phyloP scores from a whole-genome alignment of 352 stramenopile species.

The Pythium brassicae region DNA sequence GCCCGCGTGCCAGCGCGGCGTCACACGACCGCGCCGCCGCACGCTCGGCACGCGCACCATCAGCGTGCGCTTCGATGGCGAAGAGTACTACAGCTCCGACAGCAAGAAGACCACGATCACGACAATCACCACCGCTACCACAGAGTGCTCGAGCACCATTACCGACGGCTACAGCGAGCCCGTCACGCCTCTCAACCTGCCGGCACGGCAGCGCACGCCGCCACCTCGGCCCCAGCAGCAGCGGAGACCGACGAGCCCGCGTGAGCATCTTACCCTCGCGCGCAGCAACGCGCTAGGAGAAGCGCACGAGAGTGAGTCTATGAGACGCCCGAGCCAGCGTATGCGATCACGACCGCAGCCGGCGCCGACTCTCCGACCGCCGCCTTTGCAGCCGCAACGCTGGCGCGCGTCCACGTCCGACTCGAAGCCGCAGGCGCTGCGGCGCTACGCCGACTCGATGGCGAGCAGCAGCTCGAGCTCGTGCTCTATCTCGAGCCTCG shows the following conservation, averaged over 20 bases:
- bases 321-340: too few relatives aligned
- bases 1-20: constrained; percentile 34
- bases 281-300: neutral
- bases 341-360: too few relatives aligned
- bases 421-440: constrained; percentile 2
- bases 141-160: neutral
- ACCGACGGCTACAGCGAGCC: neutral
- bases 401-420: constrained; percentile 8
- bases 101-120: constrained; percentile 5
- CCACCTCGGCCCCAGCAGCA: neutral
- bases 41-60: constrained; percentile 13
- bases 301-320: too few relatives aligned
- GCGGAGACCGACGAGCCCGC: neutral
- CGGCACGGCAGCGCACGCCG: neutral
- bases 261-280: neutral
- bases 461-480: constrained; percentile 3
- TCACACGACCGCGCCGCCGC: constrained; percentile 11
- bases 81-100: constrained; percentile 1
- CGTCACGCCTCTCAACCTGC: neutral
- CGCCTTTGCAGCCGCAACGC: neutral
- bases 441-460: constrained; percentile 1
- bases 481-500: constrained; percentile 12
- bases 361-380: too few relatives aligned
- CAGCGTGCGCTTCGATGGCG: constrained; percentile 10
- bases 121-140: neutral